Percentiles rank a stretch among this genome's conserved stretches.
Conservation (phyloP, 2,329 filamentous ascomycete species). For the Botrytis porri region DNA sequence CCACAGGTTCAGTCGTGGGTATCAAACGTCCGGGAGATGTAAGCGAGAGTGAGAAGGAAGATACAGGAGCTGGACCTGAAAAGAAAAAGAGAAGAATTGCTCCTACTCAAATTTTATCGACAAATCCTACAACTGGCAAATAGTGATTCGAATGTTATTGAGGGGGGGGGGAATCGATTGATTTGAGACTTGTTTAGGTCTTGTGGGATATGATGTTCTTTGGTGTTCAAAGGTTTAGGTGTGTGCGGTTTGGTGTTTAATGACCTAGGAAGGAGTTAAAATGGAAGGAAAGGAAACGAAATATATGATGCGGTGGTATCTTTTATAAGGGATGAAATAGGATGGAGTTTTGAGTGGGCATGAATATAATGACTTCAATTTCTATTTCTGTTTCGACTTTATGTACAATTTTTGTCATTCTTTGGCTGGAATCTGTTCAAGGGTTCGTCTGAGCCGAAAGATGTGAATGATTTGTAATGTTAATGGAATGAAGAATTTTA, state of each 20-base stretch:
- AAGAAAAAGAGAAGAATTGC: constrained; percentile 68
- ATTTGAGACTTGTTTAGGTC: background rate
- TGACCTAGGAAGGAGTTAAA: background rate
- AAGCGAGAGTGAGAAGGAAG: constrained; percentile 49
- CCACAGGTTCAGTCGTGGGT: constrained; percentile 52
- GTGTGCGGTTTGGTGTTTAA: background rate
- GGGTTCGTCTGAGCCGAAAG: background rate
- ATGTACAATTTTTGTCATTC: background rate
- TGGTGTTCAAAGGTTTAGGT: background rate
- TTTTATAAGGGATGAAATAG: background rate
- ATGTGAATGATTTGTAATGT: background rate
- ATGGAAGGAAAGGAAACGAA: background rate
- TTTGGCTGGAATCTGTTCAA: background rate
- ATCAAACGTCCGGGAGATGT: constrained; percentile 56
- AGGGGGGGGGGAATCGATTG: no score
- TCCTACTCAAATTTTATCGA: constrained; percentile 47
- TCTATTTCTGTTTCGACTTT: background rate
- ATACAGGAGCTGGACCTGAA: constrained; percentile 44
- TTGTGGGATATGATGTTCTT: background rate
- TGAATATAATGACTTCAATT: background rate
- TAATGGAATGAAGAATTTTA: background rate
- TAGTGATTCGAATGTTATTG: background rate
- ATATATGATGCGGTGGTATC: background rate
- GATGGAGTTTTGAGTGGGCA: background rate
- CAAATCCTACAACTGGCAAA: background rate